Base-by-base conservation (phyloP, 192 early-diverging fungal genomes). In the Coemansia aciculifera region DNA sequence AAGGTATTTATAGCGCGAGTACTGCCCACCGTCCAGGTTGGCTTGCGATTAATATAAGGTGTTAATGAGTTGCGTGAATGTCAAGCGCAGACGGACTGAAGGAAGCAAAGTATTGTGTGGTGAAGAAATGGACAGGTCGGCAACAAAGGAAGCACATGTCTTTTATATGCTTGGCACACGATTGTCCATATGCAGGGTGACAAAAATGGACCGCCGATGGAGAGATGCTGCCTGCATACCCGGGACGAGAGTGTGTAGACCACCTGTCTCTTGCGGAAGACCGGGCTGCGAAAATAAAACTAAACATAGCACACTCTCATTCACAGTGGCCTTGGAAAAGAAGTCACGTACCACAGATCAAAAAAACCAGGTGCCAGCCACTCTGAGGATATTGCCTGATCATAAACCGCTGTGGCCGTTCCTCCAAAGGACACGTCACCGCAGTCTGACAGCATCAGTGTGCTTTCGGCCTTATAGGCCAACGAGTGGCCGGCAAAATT, bases 111-210 rank as follows among this genome's bases (percentile, higher is more conserved):
- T 32, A 57, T 57, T 57, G 54, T 57, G 10, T 56, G 1, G 39
- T 48, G 37, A 15, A 46, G 24, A 24, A 43, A 63, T 15, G 27
- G 31, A 46, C 6, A 36, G 21, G 17, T 21, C 42, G 34, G 63
- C 29, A 27, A 8, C 23, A 42, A 64, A 34, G 12, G 49, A 64
- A 32, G 37, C n/a, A 21, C 48, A 23, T 46, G 63, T 51, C 44
- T 19, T 64, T 64, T 64, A 52, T 32, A 49, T 15, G 7, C 48
- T 64, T 46, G 63, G 42, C 48, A n/a, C 8, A 17, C 21, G 36
- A 39, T 60, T 60, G 59, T 60, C 21, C 36, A 12, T 39, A 60
- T 60, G 59, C 59, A 60, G 59, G 59, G 36, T 60, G 59, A 3
- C 59, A 19, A 39, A n/a, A 60, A 12, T 23, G 59, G 59, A 38